These are phyloP conservation scores for Cystobasidium ongulense DNA, from an alignment of 768 basidiomycete genomes.

Conservation along the genomic window DNA sequence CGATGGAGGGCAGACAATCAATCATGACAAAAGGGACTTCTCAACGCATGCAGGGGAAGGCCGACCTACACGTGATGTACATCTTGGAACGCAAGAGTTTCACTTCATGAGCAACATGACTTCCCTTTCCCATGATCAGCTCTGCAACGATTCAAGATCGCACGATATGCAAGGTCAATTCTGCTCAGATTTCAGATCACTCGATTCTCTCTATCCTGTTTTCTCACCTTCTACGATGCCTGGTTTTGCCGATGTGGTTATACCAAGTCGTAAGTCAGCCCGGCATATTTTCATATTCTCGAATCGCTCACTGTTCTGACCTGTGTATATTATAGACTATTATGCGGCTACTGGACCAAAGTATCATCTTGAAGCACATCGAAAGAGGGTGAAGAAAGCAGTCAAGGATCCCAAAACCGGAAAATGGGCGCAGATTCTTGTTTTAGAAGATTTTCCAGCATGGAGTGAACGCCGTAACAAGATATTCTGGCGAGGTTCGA, in stretches of 20 bases:
- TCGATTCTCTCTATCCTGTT: slow-evolving; percentile 27
- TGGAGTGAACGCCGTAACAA: slow-evolving; percentile 15
- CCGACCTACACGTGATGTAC: slow-evolving; percentile 1
- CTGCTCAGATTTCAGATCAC: slow-evolving; percentile 24
- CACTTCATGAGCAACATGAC: slow-evolving; percentile 22
- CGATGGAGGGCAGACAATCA: not conserved
- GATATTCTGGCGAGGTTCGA: slow-evolving; percentile 30
- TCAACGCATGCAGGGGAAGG: not conserved
- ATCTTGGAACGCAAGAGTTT: not conserved
- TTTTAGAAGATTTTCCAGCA: slow-evolving; percentile 19
- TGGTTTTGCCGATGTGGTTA: slow-evolving; percentile 26
- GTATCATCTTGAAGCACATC: slow-evolving; percentile 26
- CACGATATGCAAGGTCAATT: slow-evolving; percentile 29
- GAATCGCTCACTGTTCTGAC: not conserved
- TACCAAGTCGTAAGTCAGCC: slow-evolving; percentile 24
- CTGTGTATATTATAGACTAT: slow-evolving; percentile 18
- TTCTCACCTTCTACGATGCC: slow-evolving; percentile 24
- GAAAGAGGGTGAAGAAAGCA: slow-evolving; percentile 13
- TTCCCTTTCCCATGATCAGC: slow-evolving; percentile 13
- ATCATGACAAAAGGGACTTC: not conserved
- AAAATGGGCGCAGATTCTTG: not conserved
- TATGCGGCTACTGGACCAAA: slow-evolving; percentile 28
- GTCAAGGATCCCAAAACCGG: slow-evolving; percentile 15
- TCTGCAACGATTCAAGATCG: slow-evolving; percentile 16
- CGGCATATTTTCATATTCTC: not conserved